phyloP scores from a whole-genome alignment of 768 basidiomycete genomes.

The Lyophyllum shimeji region DNA sequence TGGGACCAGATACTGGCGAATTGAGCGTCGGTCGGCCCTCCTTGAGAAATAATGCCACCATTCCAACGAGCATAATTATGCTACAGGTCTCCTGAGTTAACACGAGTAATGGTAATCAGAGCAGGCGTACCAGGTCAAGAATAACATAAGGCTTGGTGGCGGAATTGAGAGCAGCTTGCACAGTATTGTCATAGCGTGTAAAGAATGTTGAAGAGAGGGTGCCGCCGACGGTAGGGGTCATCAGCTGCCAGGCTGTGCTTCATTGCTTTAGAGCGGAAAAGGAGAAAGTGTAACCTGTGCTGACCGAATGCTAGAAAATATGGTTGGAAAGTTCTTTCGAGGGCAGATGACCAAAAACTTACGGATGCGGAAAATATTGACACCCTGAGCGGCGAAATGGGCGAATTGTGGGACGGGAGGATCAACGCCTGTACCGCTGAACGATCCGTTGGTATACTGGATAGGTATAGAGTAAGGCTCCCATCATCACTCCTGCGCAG shows the following conservation, averaged over 20 bases:
- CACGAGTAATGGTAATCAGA: not conserved
- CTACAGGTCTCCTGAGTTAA: not conserved
- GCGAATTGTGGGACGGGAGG: slow-evolving; percentile 45
- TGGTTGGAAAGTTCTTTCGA: not conserved
- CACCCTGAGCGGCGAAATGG: slow-evolving; percentile 49
- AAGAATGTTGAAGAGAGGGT: slow-evolving; percentile 45
- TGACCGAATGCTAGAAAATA: slow-evolving; percentile 20
- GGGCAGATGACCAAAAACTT: slow-evolving; percentile 3
- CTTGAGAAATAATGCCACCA: slow-evolving; percentile 54
- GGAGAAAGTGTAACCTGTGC: slow-evolving; percentile 12
- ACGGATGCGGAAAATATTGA: slow-evolving; percentile 45
- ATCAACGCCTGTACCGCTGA: slow-evolving; percentile 33
- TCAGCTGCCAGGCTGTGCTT: slow-evolving; percentile 49
- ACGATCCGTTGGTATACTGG: slow-evolving; percentile 40
- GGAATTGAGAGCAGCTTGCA: slow-evolving; percentile 45
- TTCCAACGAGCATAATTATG: slow-evolving; percentile 66
- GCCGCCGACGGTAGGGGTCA: slow-evolving; percentile 50
- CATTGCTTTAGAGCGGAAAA: slow-evolving; percentile 3
- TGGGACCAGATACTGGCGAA: slow-evolving; percentile 53
- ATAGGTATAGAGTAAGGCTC: not conserved
- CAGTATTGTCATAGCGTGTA: slow-evolving; percentile 44
- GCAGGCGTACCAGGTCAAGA: slow-evolving; percentile 41
- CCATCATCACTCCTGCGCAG: not conserved
- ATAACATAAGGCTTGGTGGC: slow-evolving; percentile 44
- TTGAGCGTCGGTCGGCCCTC: slow-evolving; percentile 52